Evolutionary conservation across 2,329 filamentous ascomycete species (phyloP), one percentile per base, ranked within the genome.

Genomic region (Diaporthe humulicola): DNA sequence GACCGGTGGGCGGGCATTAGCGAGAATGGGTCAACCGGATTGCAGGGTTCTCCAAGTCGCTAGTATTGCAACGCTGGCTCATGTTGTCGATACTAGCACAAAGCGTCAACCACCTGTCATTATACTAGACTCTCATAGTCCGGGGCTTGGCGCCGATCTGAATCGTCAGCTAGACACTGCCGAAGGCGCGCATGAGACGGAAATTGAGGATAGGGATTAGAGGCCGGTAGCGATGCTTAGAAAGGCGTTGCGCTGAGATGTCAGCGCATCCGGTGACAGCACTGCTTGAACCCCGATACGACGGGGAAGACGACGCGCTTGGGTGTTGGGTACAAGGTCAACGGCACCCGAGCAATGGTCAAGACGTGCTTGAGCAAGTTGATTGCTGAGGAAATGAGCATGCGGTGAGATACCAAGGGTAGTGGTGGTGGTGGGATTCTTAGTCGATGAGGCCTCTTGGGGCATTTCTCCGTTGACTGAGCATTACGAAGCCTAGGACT

Each of bases 61-160:
- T 69, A 69, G 64, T 69, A 69, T 52, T 69, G 48, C 64, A 25
- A 69, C 64, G 64, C 48, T 69, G 64, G 64, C 48, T 69, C 64
- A 69, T 69, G 64, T 69, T 15, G 64, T 69, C 64, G 64, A 69
- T 40, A 40, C 48, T 54, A 69, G 61, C 61, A 50, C 22, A 69
- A 54, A 69, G 64, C 64, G 64, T 69, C 64, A 69, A 54, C 48
- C 30, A 40, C 48, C 64, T 69, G 64, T 69, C 64, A 69, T 69
- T 54, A 54, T 36, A 54, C 45, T 69, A 54, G 64, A 54, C 33
- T 69, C 48, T 52, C 48, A 54, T 69, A 69, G 64, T 54, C n/a
- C 22, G 33, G 38, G 45, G n/a, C 64, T 69, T 69, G 64, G 64
- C 64, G 64, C 33, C 64, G 64, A 69, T 69, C 64, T 25, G 64